Evolutionary conservation across 495 filamentous ascomycete genomes (phyloP).

Genomic region (Parathielavia hyrcaniae): DNA sequence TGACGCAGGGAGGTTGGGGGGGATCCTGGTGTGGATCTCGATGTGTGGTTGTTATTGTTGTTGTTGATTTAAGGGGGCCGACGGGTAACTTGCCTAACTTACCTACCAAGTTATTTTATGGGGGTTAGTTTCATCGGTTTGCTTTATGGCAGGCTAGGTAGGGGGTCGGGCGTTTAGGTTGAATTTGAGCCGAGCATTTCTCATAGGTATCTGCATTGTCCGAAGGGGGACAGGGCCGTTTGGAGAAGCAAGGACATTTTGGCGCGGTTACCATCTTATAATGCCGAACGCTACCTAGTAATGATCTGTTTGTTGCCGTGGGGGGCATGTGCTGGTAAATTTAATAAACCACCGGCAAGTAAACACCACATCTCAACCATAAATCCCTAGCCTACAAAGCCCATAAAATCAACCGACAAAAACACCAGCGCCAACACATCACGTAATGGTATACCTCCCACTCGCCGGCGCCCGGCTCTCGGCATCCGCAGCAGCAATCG

Average conservation of each 20-base stretch:
- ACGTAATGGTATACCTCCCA: constrained; percentile 88
- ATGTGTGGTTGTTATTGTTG: neutral
- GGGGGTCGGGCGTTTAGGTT: neutral
- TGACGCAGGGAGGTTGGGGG: neutral
- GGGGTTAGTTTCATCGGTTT: too few species aligned
- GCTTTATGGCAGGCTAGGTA: neutral
- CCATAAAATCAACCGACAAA: too few species aligned
- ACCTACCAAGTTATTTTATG: too few species aligned
- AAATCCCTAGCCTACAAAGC: neutral
- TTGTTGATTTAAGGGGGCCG: neutral
- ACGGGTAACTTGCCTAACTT: too few species aligned
- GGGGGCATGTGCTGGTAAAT: too few species aligned
- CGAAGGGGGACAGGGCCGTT: too few species aligned
- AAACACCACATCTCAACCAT: neutral
- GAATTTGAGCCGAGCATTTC: neutral
- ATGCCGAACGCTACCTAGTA: too few species aligned
- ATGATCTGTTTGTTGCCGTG: too few species aligned
- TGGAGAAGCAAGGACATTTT: too few species aligned
- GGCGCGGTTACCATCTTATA: too few species aligned
- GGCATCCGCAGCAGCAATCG: constrained; percentile 77
- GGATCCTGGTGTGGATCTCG: too few species aligned
- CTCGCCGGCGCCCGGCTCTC: constrained; percentile 72
- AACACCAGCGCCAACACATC: constrained; percentile 22
- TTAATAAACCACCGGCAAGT: too few species aligned
- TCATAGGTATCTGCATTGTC: neutral